phyloP scores from a whole-genome alignment of 2,329 filamentous ascomycete species.

The Fusarium nanum region DNA sequence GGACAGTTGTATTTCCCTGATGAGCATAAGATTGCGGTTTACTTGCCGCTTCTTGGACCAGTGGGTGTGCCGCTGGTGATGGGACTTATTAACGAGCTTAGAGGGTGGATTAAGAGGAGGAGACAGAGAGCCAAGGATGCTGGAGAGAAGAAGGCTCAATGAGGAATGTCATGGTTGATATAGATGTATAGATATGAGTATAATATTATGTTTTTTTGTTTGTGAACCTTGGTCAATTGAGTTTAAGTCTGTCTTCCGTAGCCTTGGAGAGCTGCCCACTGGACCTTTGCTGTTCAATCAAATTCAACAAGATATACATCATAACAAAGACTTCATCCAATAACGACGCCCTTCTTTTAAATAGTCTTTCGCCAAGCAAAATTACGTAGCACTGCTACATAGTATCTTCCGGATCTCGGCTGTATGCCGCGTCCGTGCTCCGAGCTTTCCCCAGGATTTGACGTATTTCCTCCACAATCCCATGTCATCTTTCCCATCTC shows the following conservation, averaged over 20 bases:
- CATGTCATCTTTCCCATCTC: constrained; percentile 11
- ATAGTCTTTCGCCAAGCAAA: background rate
- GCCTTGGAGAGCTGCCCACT: too few relatives aligned
- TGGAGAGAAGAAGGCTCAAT: constrained; percentile 55
- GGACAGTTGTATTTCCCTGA: constrained; percentile 98
- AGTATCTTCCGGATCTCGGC: constrained; percentile 21
- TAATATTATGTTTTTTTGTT: constrained; percentile 16
- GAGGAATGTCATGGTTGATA: background rate
- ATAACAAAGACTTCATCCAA: background rate
- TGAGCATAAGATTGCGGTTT: constrained; percentile 97
- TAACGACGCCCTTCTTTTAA: background rate
- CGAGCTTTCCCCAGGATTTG: constrained; percentile 20
- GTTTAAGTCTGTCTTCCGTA: background rate
- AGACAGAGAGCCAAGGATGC: constrained; percentile 57
- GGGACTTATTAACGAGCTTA: constrained; percentile 84
- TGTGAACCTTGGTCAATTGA: background rate
- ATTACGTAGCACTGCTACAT: constrained; percentile 9
- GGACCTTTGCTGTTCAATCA: background rate
- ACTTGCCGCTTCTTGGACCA: constrained; percentile 89
- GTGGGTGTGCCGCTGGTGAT: constrained; percentile 90
- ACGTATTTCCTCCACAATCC: constrained; percentile 27
- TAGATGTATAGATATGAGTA: constrained; percentile 34
- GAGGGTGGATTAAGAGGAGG: constrained; percentile 65
- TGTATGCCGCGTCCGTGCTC: constrained; percentile 30
- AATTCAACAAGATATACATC: background rate